A percentile compares a stretch with the other conserved stretches of the same genome.
phyloP scores from a whole-genome alignment of 768 basidiomycete species.

The Grammothele lineata region DNA sequence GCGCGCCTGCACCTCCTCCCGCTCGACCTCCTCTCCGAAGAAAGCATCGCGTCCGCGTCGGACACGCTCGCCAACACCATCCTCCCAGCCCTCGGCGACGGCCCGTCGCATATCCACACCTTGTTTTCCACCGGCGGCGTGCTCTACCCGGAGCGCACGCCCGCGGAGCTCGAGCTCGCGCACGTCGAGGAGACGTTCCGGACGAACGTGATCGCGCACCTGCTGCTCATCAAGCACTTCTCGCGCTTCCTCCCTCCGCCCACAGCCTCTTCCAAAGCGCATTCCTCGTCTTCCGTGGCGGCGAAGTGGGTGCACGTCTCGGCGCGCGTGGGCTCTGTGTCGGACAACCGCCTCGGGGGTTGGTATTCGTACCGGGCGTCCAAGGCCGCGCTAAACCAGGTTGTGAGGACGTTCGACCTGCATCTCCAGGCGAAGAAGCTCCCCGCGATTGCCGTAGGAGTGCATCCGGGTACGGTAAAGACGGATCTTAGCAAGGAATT shows the following conservation, averaged over 20 bases:
- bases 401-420: constrained; percentile 56
- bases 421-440: constrained; percentile 44
- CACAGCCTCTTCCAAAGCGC: background rate
- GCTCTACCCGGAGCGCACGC: constrained; percentile 51
- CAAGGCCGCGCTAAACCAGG: constrained; percentile 60
- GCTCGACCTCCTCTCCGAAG: constrained; percentile 49
- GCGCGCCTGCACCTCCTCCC: constrained; percentile 42
- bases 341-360: constrained; percentile 53
- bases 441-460: constrained; percentile 48
- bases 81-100: constrained; percentile 14
- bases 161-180: constrained; percentile 41
- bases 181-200: constrained; percentile 43
- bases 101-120: constrained; percentile 43
- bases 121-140: constrained; percentile 55
- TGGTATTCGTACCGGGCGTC: constrained; percentile 63
- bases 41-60: constrained; percentile 46
- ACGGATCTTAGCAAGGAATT: constrained; percentile 54
- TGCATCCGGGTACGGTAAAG: constrained; percentile 60
- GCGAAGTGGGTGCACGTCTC: constrained; percentile 59
- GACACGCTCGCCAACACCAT: constrained; percentile 35
- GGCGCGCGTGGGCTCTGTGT: constrained; percentile 55
- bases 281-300: too few relatives aligned
- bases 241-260: constrained; percentile 48
- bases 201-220: constrained; percentile 56
- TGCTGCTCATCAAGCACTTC: constrained; percentile 61